Evolutionary conservation across 768 basidiomycete species (phyloP).

Genomic region (Lactarius evosmus): DNA sequence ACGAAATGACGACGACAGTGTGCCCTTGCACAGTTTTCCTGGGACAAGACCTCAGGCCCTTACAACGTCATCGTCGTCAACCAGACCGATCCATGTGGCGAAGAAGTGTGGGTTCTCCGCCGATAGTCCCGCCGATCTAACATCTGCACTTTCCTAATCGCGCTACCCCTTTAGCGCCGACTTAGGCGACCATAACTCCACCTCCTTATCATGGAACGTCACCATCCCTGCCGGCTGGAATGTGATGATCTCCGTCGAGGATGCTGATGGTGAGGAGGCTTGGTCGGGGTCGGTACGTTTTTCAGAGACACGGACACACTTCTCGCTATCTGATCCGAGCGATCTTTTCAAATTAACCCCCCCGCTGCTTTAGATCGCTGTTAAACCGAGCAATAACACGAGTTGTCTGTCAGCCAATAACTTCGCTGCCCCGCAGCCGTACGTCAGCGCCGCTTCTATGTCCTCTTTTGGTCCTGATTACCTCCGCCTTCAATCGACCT

Average conservation of each 20-base stretch:
- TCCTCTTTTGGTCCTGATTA: background rate
- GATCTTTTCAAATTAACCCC: background rate
- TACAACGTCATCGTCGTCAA: constrained; percentile 59
- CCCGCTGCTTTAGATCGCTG: constrained; percentile 35
- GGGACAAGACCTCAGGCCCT: constrained; percentile 46
- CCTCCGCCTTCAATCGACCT: background rate
- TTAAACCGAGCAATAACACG: constrained; percentile 37
- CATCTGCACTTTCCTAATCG: constrained; percentile 4
- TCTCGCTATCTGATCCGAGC: background rate
- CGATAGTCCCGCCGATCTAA: background rate
- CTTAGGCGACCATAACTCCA: constrained; percentile 48
- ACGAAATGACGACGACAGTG: constrained; percentile 43
- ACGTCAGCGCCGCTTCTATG: background rate
- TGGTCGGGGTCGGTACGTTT: constrained; percentile 40
- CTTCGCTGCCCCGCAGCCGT: constrained; percentile 2
- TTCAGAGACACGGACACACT: too few relatives aligned
- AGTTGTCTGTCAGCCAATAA: constrained; percentile 37
- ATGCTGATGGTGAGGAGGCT: constrained; percentile 53
- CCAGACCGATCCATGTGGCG: constrained; percentile 54
- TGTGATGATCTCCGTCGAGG: constrained; percentile 52
- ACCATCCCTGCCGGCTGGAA: constrained; percentile 46
- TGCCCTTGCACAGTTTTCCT: constrained; percentile 45
- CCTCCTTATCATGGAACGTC: constrained; percentile 45
- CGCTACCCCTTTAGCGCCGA: constrained; percentile 44
- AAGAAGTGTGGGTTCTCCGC: constrained; percentile 48